These are phyloP conservation scores for Fusarium pininemorale DNA, from an alignment of 2,329 filamentous ascomycete species.

Conservation along the genomic window DNA sequence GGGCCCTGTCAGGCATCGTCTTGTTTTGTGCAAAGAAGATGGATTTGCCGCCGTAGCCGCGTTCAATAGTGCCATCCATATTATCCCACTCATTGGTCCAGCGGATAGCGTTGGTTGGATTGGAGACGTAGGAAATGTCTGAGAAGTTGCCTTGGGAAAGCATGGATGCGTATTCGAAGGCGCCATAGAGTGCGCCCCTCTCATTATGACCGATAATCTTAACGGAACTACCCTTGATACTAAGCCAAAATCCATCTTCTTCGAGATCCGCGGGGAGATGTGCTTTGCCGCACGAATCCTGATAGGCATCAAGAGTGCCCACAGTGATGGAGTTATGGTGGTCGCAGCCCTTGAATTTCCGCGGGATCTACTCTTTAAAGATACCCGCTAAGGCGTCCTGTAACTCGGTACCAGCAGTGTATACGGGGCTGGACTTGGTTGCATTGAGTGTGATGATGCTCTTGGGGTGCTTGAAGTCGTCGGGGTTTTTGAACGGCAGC, in stretches of 20 bases:
- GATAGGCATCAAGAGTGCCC: not conserved
- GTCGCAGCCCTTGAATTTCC: not conserved
- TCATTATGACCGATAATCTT: not conserved
- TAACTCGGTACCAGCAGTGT: not conserved
- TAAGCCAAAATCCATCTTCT: not conserved
- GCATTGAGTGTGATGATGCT: not conserved
- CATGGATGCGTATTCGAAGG: not conserved
- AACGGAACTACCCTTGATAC: not conserved
- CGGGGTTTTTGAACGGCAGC: not conserved
- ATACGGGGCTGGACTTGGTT: not conserved
- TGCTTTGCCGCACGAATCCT: fast-evolving
- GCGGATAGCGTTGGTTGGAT: not conserved
- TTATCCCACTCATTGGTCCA: not conserved
- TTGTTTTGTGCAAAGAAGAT: not conserved
- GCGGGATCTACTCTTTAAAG: not conserved
- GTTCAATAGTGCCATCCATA: not conserved
- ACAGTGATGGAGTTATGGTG: not conserved
- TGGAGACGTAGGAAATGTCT: not conserved
- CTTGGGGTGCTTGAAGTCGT: not conserved
- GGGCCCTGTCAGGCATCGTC: not conserved
- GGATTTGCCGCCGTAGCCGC: not conserved
- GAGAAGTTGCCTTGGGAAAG: not conserved
- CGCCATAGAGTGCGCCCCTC: not conserved
- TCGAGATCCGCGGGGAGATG: not conserved
- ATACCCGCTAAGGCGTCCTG: not conserved